Percentiles rank a stretch among this genome's conserved stretches.
Evolutionary conservation across 2,329 filamentous ascomycete species (phyloP).

Genomic region (Hymenoscyphus infarciens): DNA sequence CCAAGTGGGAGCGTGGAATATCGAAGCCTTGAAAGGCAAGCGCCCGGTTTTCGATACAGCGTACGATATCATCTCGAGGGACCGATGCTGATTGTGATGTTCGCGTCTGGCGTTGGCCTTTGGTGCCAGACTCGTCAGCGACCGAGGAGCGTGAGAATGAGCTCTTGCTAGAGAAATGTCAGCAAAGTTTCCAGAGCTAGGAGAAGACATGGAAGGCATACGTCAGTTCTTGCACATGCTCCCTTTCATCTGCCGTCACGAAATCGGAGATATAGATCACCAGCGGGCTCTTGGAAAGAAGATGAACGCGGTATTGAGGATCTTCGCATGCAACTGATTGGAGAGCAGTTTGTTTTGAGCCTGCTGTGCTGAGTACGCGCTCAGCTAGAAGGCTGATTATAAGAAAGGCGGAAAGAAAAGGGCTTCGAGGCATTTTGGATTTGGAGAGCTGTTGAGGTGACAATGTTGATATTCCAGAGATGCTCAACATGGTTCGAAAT

Average conservation of each 20-base stretch:
- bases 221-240: conserved; percentile 50
- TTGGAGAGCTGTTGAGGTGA: background rate
- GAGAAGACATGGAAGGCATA: conserved; percentile 29
- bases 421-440: background rate
- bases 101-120: conserved; percentile 43
- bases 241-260: conserved; percentile 43
- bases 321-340: conserved; percentile 15
- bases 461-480: background rate
- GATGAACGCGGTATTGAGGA: conserved; percentile 37
- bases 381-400: background rate
- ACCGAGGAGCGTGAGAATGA: conserved; percentile 43
- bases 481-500: no score
- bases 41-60: conserved; percentile 55
- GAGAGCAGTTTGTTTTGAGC: conserved; percentile 8
- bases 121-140: conserved; percentile 44
- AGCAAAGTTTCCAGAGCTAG: conserved; percentile 1
- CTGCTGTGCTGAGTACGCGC: background rate
- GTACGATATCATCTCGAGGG: conserved; percentile 43
- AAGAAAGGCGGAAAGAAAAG: background rate
- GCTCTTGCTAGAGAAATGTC: conserved; percentile 16
- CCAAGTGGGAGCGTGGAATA: conserved; percentile 50
- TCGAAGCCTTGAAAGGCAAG: conserved; percentile 54
- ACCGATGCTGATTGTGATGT: conserved; percentile 47
- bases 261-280: conserved; percentile 56
- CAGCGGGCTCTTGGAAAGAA: conserved; percentile 49